These are phyloP conservation scores for baker's yeast (Saccharomyces cerevisiae) DNA, from an alignment of 805 yeast species.

Conservation along the genomic window DNA sequence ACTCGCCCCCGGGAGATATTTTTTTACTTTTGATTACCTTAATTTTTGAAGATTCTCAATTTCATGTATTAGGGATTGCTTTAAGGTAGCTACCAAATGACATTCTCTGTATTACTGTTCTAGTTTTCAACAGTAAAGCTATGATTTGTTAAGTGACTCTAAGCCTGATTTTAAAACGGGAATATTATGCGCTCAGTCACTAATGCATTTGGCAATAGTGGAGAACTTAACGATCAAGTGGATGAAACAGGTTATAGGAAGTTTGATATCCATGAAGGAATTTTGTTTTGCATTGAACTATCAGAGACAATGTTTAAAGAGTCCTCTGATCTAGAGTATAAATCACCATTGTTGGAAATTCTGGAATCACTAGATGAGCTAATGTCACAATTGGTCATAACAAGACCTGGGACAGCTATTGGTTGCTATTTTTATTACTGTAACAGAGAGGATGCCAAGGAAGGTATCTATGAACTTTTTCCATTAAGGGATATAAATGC, in stretches of 20 bases:
- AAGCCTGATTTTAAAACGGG: not conserved
- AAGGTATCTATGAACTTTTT: constrained; percentile 44
- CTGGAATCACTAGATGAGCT: constrained; percentile 52
- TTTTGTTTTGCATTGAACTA: constrained; percentile 54
- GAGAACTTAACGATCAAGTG: constrained; percentile 31
- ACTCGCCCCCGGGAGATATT: constrained; percentile 14
- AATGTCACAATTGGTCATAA: constrained; percentile 56
- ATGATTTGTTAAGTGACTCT: not conserved
- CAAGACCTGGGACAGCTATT: constrained; percentile 60
- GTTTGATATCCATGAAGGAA: constrained; percentile 52
- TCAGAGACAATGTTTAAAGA: constrained; percentile 38
- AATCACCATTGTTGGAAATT: constrained; percentile 43
- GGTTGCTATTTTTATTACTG: constrained; percentile 63
- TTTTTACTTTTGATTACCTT: constrained; percentile 1
- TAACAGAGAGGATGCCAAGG: constrained; percentile 30
- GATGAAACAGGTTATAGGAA: constrained; percentile 14
- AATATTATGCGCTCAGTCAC: not conserved
- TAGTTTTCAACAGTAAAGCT: not conserved
- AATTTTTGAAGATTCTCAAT: not conserved
- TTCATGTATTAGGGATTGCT: not conserved
- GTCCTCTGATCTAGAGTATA: constrained; percentile 28
- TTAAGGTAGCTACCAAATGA: not conserved
- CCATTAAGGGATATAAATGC: constrained; percentile 48
- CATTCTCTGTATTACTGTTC: not conserved
- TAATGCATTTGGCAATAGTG: constrained; percentile 3